phyloP scores from a whole-genome alignment of 306 rosid species.

The Cucurbita ficifolia region DNA sequence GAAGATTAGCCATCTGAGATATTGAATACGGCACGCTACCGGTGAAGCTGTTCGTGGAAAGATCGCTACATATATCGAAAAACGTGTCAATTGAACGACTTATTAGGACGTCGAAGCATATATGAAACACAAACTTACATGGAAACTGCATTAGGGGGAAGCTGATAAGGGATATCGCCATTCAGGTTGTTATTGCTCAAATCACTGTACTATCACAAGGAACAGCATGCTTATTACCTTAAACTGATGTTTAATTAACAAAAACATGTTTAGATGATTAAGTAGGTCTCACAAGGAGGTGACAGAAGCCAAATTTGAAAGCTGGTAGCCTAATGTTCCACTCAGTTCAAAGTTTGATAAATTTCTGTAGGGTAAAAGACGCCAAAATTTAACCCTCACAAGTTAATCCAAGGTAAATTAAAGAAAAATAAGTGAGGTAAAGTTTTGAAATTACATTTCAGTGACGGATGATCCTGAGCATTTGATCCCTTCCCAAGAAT shows the following conservation, averaged over 20 bases:
- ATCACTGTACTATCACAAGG: slow-evolving; percentile 81
- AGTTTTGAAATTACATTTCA: slow-evolving; percentile 36
- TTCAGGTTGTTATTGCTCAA: slow-evolving; percentile 72
- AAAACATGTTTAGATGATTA: slow-evolving; percentile 4
- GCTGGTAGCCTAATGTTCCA: slow-evolving; percentile 78
- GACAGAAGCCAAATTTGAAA: slow-evolving; percentile 57
- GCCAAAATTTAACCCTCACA: neutral
- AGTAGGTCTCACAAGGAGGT: slow-evolving; percentile 57
- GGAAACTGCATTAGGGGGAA: slow-evolving; percentile 61
- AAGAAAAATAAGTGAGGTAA: neutral
- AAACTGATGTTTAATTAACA: slow-evolving; percentile 14
- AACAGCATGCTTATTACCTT: slow-evolving; percentile 13
- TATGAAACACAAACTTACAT: slow-evolving; percentile 28
- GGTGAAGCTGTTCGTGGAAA: slow-evolving; percentile 49
- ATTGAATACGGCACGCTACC: slow-evolving; percentile 64
- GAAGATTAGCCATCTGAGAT: slow-evolving; percentile 52
- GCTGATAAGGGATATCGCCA: slow-evolving; percentile 75
- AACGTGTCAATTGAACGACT: neutral
- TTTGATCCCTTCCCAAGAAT: slow-evolving; percentile 66
- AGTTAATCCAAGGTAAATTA: neutral
- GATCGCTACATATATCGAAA: slow-evolving; percentile 40
- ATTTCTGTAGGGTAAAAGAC: slow-evolving; percentile 26
- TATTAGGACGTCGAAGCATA: too few relatives aligned
- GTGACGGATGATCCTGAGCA: slow-evolving; percentile 79
- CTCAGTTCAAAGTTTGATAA: slow-evolving; percentile 42